A percentile compares a stretch with the other conserved stretches of the same genome.
Conservation (phyloP, 345 rosid genomes). For the Bruguiera sexangula region DNA sequence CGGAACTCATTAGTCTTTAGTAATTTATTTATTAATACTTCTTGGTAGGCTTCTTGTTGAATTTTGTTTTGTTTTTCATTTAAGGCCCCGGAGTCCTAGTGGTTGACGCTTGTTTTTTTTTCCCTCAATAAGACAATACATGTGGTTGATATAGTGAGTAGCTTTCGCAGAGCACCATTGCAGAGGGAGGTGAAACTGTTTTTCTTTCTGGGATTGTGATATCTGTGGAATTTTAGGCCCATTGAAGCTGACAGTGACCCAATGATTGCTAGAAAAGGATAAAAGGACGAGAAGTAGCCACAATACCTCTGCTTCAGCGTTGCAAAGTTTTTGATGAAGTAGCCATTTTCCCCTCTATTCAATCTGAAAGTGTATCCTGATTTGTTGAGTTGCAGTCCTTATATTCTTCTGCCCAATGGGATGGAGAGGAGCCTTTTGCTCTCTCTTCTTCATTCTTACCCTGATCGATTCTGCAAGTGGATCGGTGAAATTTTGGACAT, state of each 20-base stretch:
- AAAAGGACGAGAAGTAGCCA: background rate
- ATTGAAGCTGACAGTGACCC: background rate
- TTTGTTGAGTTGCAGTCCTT: background rate
- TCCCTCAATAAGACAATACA: background rate
- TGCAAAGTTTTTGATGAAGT: background rate
- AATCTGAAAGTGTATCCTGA: background rate
- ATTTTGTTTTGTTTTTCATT: background rate
- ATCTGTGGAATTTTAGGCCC: background rate
- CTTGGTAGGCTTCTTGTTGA: background rate
- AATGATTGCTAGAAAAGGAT: background rate
- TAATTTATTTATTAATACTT: background rate
- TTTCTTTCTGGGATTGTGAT: background rate
- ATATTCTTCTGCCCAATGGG: constrained; percentile 43
- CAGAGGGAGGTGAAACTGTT: background rate
- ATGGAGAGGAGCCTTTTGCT: constrained; percentile 49
- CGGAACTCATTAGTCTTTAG: background rate
- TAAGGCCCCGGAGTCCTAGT: background rate
- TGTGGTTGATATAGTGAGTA: background rate
- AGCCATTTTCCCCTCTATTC: constrained; percentile 3
- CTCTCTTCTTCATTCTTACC: constrained; percentile 47
- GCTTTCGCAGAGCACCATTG: background rate
- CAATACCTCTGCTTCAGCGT: too few species aligned
- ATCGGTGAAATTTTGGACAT: constrained; percentile 40
- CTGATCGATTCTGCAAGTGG: constrained; percentile 58
- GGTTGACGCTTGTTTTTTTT: background rate